Evolutionary conservation across 176 grass and related monocot genomes (phyloP).

Genomic region (Thalia dealbata): DNA sequence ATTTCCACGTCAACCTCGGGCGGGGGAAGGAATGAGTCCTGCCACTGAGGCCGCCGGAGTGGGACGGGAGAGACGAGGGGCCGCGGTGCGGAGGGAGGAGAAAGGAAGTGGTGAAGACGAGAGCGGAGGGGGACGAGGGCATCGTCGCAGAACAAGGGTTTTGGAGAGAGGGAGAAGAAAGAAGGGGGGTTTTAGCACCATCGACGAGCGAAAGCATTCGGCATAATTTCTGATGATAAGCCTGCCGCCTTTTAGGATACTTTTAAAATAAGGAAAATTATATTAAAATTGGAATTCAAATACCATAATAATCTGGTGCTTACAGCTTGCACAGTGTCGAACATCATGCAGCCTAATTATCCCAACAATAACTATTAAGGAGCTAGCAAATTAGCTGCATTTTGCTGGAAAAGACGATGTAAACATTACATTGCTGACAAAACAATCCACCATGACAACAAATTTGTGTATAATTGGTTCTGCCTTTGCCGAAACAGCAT

Average conservation of each 20-base stretch:
- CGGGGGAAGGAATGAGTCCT: not conserved
- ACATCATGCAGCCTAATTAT: too few relatives aligned
- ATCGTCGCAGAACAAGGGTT: not conserved
- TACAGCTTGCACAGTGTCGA: too few relatives aligned
- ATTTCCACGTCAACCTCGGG: not conserved
- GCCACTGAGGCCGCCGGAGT: constrained; percentile 13
- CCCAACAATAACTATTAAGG: too few relatives aligned
- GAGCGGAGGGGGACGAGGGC: not conserved
- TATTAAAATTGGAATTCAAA: too few relatives aligned
- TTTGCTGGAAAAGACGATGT: too few relatives aligned
- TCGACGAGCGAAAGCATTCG: not conserved
- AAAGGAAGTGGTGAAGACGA: not conserved
- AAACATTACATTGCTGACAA: too few relatives aligned
- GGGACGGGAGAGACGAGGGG: not conserved
- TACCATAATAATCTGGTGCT: too few relatives aligned
- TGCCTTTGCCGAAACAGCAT: too few relatives aligned
- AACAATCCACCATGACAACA: too few relatives aligned
- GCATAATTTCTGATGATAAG: not conserved
- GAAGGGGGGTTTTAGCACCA: not conserved
- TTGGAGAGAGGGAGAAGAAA: not conserved
- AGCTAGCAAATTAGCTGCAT: too few relatives aligned
- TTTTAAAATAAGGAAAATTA: too few relatives aligned
- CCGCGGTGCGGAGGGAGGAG: not conserved
- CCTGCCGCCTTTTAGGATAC: not conserved
- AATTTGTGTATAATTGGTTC: too few relatives aligned